A percentile compares a stretch with the other conserved stretches of the same genome.
Evolutionary conservation across 441 rosid species (phyloP).

Genomic region (Croton laevigatus): DNA sequence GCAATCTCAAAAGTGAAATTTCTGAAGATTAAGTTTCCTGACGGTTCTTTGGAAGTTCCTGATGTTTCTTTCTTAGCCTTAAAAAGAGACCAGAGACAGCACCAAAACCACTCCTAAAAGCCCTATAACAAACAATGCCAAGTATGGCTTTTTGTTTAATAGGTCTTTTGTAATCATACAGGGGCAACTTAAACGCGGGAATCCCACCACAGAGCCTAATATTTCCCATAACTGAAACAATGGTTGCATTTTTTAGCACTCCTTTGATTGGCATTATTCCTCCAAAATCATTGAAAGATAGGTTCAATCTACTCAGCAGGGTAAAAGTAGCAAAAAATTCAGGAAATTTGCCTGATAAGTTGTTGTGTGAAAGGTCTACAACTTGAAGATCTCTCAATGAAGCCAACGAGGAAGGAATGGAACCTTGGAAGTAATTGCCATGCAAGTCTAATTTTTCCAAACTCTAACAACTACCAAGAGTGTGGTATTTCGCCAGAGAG

Average conservation of each 20-base stretch:
- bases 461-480: constrained; percentile 14
- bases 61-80: neutral
- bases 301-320: neutral
- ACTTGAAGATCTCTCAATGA: neutral
- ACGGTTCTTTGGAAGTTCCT: neutral
- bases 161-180: neutral
- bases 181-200: neutral
- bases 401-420: constrained; percentile 18
- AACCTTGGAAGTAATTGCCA: neutral
- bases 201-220: neutral
- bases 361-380: constrained; percentile 25
- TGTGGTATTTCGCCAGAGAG: constrained; percentile 25
- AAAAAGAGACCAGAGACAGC: neutral
- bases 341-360: constrained; percentile 20
- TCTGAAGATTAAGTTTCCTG: neutral
- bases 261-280: neutral
- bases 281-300: constrained; percentile 18
- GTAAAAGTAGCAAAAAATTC: neutral
- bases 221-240: neutral
- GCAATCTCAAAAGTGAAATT: neutral
- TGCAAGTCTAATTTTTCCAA: constrained; percentile 18
- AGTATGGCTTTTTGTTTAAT: neutral
- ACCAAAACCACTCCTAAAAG: neutral
- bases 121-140: neutral
- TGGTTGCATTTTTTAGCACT: neutral